phyloP scores from a whole-genome alignment of 352 stramenopile genomes.

The Globisporangium radiosum region DNA sequence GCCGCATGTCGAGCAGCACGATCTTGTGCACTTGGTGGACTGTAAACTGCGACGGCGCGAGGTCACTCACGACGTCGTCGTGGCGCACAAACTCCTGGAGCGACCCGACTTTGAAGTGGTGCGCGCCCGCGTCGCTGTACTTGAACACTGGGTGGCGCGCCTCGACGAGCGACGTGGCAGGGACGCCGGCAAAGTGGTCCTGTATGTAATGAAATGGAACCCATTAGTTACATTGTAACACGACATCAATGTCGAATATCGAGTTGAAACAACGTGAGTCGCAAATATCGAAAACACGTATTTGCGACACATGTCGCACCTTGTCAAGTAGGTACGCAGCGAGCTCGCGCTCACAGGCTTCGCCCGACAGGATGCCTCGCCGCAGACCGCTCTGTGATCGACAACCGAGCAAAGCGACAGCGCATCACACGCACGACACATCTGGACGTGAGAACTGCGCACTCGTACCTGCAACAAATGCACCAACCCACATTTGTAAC shows the following conservation, averaged over 20 bases:
- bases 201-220: neutral
- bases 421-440: too few relatives aligned
- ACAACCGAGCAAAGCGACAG: neutral
- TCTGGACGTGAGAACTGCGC: too few relatives aligned
- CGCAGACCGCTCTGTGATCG: slow-evolving; percentile 66
- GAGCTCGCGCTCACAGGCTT: slow-evolving; percentile 95
- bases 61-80: slow-evolving; percentile 93
- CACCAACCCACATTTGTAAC: too few relatives aligned
- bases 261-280: too few relatives aligned
- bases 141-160: slow-evolving; percentile 75
- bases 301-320: slow-evolving; percentile 13
- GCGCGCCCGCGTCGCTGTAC: slow-evolving; percentile 37
- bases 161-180: slow-evolving; percentile 74
- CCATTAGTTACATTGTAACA: neutral
- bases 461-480: neutral
- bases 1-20: slow-evolving; percentile 96
- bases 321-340: slow-evolving; percentile 96
- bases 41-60: slow-evolving; percentile 88
- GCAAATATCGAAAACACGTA: too few relatives aligned
- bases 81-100: slow-evolving; percentile 96
- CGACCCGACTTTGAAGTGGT: slow-evolving; percentile 92
- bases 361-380: slow-evolving; percentile 91
- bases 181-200: slow-evolving; percentile 82
- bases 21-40: slow-evolving; percentile 97
- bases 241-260: too few relatives aligned